phyloP scores from a whole-genome alignment of 139 green algal species.

The Edaphochlamys debaryana region DNA sequence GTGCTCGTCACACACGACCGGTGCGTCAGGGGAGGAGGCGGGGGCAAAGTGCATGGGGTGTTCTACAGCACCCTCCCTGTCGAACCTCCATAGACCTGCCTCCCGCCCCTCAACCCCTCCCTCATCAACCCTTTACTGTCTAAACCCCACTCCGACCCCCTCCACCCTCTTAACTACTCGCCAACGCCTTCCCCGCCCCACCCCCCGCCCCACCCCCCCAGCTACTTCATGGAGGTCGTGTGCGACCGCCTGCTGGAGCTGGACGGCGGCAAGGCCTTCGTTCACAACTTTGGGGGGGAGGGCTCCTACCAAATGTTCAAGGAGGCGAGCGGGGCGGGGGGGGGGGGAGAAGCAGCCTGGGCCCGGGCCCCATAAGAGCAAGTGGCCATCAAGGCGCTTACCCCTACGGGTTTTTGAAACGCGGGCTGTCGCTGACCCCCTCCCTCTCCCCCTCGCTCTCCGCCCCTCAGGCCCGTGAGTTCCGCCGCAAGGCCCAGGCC shows the following conservation, averaged over 20 bases:
- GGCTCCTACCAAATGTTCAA: slow-evolving; percentile 69
- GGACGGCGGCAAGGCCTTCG: slow-evolving; percentile 62
- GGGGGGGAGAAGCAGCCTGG: too few species aligned
- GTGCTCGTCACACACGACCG: slow-evolving; percentile 87
- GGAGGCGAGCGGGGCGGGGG: slow-evolving; percentile 44
- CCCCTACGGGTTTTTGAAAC: too few species aligned
- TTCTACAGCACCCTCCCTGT: background rate
- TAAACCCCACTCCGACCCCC: too few species aligned
- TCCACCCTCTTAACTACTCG: too few species aligned
- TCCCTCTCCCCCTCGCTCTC: background rate
- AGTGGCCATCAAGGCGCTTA: too few species aligned
- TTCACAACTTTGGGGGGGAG: slow-evolving; percentile 72
- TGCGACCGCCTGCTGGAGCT: slow-evolving; percentile 83
- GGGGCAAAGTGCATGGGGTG: too few species aligned
- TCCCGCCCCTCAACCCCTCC: background rate
- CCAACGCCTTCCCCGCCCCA: too few species aligned
- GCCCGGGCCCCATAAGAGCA: too few species aligned
- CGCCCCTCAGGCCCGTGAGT: slow-evolving; percentile 50
- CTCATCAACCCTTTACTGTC: too few species aligned
- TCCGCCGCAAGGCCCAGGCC: slow-evolving; percentile 65
- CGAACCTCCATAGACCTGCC: too few species aligned
- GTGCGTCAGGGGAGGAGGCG: slow-evolving; percentile 5
- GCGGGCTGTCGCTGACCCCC: background rate
- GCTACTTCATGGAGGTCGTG: slow-evolving; percentile 77
- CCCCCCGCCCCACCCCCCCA: too few species aligned